These are phyloP conservation scores for Leucosporidium scottii DNA, from an alignment of 768 basidiomycete species.

Conservation along the genomic window DNA sequence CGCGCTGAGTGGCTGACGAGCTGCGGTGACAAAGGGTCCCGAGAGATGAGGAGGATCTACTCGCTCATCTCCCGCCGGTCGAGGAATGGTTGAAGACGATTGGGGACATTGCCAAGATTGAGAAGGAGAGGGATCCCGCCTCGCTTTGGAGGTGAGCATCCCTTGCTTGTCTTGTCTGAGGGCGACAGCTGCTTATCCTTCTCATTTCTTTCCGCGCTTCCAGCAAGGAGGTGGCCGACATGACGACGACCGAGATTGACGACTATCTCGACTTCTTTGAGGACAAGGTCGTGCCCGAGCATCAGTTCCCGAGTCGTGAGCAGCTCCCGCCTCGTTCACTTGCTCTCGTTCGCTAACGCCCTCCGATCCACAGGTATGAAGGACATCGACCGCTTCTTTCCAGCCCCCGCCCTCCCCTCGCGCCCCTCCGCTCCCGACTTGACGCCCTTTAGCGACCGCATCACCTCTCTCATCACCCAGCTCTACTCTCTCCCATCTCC, in stretches of 20 bases:
- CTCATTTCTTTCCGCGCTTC: rapidly evolving
- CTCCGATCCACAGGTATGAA: not conserved
- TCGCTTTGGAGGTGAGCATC: conserved; percentile 11
- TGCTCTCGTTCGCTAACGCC: not conserved
- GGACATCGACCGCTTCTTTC: conserved; percentile 16
- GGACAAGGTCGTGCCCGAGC: conserved; percentile 5
- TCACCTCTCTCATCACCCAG: too few species aligned
- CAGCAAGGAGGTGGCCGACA: conserved; percentile 5
- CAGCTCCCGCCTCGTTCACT: too few species aligned
- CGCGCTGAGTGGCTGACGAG: too few species aligned
- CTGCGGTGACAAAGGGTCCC: not conserved
- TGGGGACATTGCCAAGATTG: not conserved
- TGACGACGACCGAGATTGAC: conserved; percentile 13
- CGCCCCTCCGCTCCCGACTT: not conserved
- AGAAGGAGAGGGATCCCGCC: not conserved
- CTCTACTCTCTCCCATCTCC: too few species aligned
- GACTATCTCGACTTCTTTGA: conserved; percentile 30
- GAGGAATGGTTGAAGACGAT: conserved; percentile 8
- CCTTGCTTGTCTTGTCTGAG: too few species aligned
- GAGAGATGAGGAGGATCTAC: not conserved
- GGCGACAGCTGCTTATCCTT: too few species aligned
- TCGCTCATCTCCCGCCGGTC: not conserved
- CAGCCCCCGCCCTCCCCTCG: not conserved
- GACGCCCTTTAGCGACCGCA: too few species aligned
- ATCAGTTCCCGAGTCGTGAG: not conserved